Conservation (phyloP, 306 rosid genomes). For the Pterocarpus santalinus region DNA sequence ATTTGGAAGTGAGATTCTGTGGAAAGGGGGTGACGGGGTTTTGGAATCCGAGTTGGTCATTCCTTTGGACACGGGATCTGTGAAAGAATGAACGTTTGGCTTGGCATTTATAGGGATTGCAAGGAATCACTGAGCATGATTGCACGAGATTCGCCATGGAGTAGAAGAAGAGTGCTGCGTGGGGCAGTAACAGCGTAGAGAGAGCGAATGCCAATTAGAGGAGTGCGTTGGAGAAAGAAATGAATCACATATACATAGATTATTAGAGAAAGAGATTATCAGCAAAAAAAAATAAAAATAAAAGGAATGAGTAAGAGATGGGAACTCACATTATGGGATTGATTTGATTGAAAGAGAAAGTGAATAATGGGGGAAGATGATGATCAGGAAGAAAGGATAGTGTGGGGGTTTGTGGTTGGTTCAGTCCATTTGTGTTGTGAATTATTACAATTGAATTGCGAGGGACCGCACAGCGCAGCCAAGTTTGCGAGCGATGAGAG, state of each 20-base stretch:
- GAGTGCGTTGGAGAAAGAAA: not conserved
- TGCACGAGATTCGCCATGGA: slow-evolving; percentile 67
- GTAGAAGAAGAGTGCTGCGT: not conserved
- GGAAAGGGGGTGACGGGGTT: slow-evolving; percentile 6
- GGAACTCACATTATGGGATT: not conserved
- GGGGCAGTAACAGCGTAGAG: not conserved
- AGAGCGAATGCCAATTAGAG: not conserved
- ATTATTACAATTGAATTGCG: not conserved
- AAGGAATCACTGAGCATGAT: slow-evolving; percentile 47
- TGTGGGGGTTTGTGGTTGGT: not conserved
- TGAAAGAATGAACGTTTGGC: slow-evolving; percentile 44
- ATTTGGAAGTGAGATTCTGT: slow-evolving; percentile 45
- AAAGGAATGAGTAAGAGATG: not conserved
- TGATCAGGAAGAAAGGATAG: not conserved
- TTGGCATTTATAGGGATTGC: slow-evolving; percentile 39
- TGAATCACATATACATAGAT: too few relatives aligned
- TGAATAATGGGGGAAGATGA: not conserved
- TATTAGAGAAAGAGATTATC: not conserved
- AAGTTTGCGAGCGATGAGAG: not conserved
- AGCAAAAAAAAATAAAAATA: too few relatives aligned
- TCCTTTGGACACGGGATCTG: slow-evolving; percentile 50
- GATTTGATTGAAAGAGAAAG: not conserved
- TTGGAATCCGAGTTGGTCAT: slow-evolving; percentile 40
- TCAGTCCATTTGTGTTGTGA: not conserved
- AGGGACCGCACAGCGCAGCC: slow-evolving; percentile 17